A percentile compares a stretch with the other conserved stretches of the same genome.
Evolutionary conservation across 768 basidiomycete genomes (phyloP).

Genomic region (Ramaria sp.): DNA sequence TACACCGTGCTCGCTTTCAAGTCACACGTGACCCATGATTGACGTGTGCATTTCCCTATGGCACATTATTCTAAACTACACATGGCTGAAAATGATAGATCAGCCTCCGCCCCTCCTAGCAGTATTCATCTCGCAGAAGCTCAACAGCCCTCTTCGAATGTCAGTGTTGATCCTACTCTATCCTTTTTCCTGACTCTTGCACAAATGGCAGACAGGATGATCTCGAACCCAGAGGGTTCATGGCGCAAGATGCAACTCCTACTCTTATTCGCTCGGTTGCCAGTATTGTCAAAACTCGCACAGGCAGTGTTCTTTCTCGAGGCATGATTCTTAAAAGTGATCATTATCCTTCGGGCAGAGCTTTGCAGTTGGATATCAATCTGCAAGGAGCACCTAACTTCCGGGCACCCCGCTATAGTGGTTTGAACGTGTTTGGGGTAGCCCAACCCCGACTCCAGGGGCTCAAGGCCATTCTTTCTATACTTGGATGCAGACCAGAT

Average conservation of each 20-base stretch:
- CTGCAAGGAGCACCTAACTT: conserved; percentile 96
- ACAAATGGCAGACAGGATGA: not conserved
- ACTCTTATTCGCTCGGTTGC: conserved; percentile 30
- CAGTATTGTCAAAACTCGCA: conserved; percentile 71
- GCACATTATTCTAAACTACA: not conserved
- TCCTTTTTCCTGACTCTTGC: not conserved
- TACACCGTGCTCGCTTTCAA: too few species aligned
- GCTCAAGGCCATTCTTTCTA: conserved; percentile 77
- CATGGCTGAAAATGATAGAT: not conserved
- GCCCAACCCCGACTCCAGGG: conserved; percentile 94
- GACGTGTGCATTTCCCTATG: too few species aligned
- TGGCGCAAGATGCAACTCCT: not conserved
- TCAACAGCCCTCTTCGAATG: not conserved
- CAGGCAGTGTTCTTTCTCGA: conserved; percentile 73
- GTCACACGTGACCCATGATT: too few species aligned
- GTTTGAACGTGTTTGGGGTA: conserved; percentile 87
- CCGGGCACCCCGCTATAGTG: conserved; percentile 64
- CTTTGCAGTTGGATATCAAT: conserved; percentile 82
- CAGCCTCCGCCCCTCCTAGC: not conserved
- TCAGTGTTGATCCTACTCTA: not conserved
- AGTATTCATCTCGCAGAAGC: not conserved
- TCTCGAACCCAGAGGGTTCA: not conserved
- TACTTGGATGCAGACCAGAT: conserved; percentile 65
- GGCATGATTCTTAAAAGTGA: conserved; percentile 96
- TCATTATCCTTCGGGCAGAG: conserved; percentile 76